These are phyloP conservation scores for Volvariella volvacea DNA, from an alignment of 1,284 basidiomycete genomes.

Conservation along the genomic window DNA sequence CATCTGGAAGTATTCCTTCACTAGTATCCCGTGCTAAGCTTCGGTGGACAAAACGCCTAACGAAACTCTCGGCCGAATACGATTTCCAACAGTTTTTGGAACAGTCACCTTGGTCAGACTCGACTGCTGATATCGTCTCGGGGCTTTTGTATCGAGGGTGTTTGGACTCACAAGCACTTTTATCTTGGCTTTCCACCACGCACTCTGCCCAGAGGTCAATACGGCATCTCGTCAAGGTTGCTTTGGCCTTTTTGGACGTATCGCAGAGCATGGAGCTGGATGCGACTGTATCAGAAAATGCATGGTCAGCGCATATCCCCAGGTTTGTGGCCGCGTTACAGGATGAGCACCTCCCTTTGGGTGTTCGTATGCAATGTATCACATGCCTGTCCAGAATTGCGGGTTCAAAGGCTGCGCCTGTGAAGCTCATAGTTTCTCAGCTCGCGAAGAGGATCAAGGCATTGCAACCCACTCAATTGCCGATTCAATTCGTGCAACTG, in stretches of 20 bases:
- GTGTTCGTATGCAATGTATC: neutral
- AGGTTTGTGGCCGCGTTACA: no score
- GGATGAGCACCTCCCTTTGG: no score
- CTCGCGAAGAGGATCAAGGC: neutral
- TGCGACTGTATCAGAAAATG: no score
- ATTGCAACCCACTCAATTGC: neutral
- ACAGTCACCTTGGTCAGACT: constrained; percentile 31
- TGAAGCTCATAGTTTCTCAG: neutral
- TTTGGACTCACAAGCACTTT: constrained; percentile 13
- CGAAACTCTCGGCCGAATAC: no score
- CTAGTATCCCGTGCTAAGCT: constrained; percentile 17
- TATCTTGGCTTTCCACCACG: constrained; percentile 20
- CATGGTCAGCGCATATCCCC: no score
- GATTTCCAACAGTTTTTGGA: constrained; percentile 23
- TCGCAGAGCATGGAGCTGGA: no score
- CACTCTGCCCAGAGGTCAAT: constrained; percentile 14
- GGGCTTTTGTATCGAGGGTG: constrained; percentile 34
- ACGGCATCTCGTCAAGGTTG: constrained; percentile 26
- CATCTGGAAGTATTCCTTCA: constrained; percentile 11
- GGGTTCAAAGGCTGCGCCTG: neutral
- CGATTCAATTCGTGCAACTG: neutral
- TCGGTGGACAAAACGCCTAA: constrained; percentile 13
- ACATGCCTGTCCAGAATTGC: neutral
- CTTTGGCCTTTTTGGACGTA: constrained; percentile 34
- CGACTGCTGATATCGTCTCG: constrained; percentile 32